Evolutionary conservation across 139 green algal genomes (phyloP).

Genomic region (Picocystis salinarum): DNA sequence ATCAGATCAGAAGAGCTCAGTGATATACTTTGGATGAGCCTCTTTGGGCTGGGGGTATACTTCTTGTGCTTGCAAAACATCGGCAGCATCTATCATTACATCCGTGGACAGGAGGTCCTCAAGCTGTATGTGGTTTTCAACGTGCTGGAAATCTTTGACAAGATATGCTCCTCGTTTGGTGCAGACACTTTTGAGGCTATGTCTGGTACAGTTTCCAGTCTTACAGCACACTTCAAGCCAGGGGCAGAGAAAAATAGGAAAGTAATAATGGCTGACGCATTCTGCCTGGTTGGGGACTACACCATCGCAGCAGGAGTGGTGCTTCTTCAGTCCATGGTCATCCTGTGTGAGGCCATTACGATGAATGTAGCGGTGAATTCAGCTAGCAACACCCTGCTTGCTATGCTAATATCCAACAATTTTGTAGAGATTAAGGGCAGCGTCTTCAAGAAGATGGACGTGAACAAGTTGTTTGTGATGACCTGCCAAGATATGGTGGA

Average conservation of each 20-base stretch:
- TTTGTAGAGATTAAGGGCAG: slow-evolving; percentile 80
- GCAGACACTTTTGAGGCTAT: slow-evolving; percentile 62
- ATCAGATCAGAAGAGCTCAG: slow-evolving; percentile 29
- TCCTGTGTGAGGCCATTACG: slow-evolving; percentile 43
- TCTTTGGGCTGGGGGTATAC: slow-evolving; percentile 27
- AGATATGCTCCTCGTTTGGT: slow-evolving; percentile 58
- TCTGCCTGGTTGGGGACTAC: slow-evolving; percentile 26
- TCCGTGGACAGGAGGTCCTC: slow-evolving; percentile 59
- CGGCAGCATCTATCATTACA: slow-evolving; percentile 69
- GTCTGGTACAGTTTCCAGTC: slow-evolving; percentile 24
- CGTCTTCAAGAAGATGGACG: slow-evolving; percentile 50
- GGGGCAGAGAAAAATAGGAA: not conserved
- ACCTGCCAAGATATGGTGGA: slow-evolving; percentile 64
- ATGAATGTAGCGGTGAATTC: slow-evolving; percentile 62
- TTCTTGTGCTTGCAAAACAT: slow-evolving; percentile 41
- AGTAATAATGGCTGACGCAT: not conserved
- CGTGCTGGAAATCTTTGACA: slow-evolving; percentile 68
- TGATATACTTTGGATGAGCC: slow-evolving; percentile 47
- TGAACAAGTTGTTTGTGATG: slow-evolving; percentile 32
- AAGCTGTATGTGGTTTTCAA: slow-evolving; percentile 69
- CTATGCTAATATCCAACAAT: slow-evolving; percentile 68
- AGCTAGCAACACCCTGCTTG: slow-evolving; percentile 49
- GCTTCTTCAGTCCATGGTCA: slow-evolving; percentile 29
- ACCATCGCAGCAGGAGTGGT: slow-evolving; percentile 26
- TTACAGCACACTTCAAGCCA: not conserved